Evolutionary conservation across 1,139 yeast species (phyloP), one percentile per base, ranked within the genome.

Genomic region (Blastobotrys proliferans): DNA sequence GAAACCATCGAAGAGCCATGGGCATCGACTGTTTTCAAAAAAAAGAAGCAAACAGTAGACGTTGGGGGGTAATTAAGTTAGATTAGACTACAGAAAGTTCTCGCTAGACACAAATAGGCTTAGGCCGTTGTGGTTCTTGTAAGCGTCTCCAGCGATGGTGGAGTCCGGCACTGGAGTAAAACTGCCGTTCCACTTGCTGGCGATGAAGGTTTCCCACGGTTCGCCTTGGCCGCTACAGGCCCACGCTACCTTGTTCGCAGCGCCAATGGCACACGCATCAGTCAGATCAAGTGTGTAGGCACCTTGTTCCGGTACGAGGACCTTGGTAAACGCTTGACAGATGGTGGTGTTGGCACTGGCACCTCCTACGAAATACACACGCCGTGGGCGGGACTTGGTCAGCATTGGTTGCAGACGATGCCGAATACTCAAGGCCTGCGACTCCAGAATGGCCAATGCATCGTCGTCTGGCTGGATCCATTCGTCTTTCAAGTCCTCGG

Each of bases 211-310:
- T 20, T 54, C 56, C 58, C 58, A 53, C 20, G 48, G 26, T 21
- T 43, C 36, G n/a, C 16, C 17, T 2, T 13, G 14, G 4, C 24
- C 30, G 5, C 39, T 44, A 20, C 37, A 40, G 49, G 58, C 68
- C 85, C 94, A 87, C 41, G 83, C 72, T 1, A 96, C 94, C 60
- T 85, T 83, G 64, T 76, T 84, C 33, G 95, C 94, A 4, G 96
- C 95, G n/a, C 97, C 97, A 38, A 85, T 67, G 1, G 96, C 97
- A 72, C 97, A 88, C 1, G 96, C 94, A 63, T 88, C 88, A 5
- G 92, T 80, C 38, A 86, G 76, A 56, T 85, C 92, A 22, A 83
- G 82, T 50, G 79, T 76, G 61, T 66, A 86, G 46, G 83, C 79
- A 2, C 92, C 94, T 16, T 74, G 68, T 2, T 57, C 48, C 8